Base-by-base conservation (phyloP, 257 asterid genomes). In the Voacanga thouarsii region DNA sequence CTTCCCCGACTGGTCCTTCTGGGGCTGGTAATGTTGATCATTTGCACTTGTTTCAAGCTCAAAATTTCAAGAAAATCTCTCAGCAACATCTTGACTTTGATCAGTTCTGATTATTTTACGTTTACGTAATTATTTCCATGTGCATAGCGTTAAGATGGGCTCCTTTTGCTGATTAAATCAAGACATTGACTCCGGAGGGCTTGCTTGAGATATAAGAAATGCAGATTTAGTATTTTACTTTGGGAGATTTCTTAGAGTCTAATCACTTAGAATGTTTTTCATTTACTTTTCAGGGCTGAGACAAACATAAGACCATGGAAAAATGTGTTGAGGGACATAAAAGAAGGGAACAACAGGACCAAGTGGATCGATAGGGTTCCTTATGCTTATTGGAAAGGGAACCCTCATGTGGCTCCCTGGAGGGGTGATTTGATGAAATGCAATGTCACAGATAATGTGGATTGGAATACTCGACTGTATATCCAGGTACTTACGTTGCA, bases 361-460 rank as follows among this genome's bases (percentile, higher is more conserved):
- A 87, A 84, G 77, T 94, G 99, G 99, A 92, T 79, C 75, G 96
- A 91, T 4, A 90, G 99, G 85, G 89, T 75, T 69, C 94, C 99
- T 33, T 91, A 88, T 77, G 99, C 99, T 24, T 94, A 94, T 69
- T 94, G 99, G 99, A 94, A 74, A 63, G 99, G 99, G 64, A 92
- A 94, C 77, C 99, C 97, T 15, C 15, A 71, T 21, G 95, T 87
- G 59, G 72, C 87, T 76, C 94, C 92, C 3, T 87, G 93, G 91
- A 88, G 99, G 84, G 84, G 23, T 43, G 97, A 92, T 47, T 91
- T 94, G 18, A 82, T 92, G 89, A 89, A 74, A 71, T 94, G 99
- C 88, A 94, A 94, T 72, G 81, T 74, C 66, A 89, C 97, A 49
- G 81, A 88, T 33, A 60, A 89, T 73, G 65, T 85, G 2, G 96